These are phyloP conservation scores for Leccinum barrowsii DNA, from an alignment of 768 basidiomycete species.

Conservation along the genomic window DNA sequence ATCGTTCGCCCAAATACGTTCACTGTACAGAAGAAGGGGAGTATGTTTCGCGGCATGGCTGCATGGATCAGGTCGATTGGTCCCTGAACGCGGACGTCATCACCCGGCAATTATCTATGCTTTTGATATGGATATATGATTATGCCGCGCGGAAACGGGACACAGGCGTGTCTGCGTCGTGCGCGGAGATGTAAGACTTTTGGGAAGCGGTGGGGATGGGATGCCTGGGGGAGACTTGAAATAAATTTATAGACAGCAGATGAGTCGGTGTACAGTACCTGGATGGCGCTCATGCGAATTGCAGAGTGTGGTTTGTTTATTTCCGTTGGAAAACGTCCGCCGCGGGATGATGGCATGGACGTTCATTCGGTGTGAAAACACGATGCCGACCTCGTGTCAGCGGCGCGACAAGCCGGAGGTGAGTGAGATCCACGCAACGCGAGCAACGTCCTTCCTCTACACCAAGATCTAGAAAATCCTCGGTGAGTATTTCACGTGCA, in stretches of 20 bases:
- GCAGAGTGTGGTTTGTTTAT: background rate
- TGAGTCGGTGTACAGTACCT: background rate
- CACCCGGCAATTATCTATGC: background rate
- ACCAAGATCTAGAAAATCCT: too few relatives aligned
- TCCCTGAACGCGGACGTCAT: background rate
- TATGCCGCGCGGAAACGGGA: background rate
- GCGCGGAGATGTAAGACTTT: background rate
- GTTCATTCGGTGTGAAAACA: background rate
- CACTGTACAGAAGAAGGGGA: conserved; percentile 14
- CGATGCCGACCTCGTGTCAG: background rate
- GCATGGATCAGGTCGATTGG: conserved; percentile 22
- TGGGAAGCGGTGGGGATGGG: background rate
- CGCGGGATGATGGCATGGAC: background rate
- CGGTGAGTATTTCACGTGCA: too few relatives aligned
- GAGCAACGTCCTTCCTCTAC: background rate
- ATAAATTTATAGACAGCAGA: background rate
- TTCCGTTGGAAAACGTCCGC: background rate
- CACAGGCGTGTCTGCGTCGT: background rate
- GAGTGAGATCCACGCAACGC: background rate
- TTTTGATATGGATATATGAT: background rate
- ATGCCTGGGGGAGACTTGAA: background rate
- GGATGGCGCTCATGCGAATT: background rate
- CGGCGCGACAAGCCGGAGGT: background rate
- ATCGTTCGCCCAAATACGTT: conserved; percentile 21
- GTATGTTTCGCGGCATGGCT: conserved; percentile 14